Evolutionary conservation across 1,284 basidiomycete species (phyloP).

Genomic region (Hymenochaete sp.): DNA sequence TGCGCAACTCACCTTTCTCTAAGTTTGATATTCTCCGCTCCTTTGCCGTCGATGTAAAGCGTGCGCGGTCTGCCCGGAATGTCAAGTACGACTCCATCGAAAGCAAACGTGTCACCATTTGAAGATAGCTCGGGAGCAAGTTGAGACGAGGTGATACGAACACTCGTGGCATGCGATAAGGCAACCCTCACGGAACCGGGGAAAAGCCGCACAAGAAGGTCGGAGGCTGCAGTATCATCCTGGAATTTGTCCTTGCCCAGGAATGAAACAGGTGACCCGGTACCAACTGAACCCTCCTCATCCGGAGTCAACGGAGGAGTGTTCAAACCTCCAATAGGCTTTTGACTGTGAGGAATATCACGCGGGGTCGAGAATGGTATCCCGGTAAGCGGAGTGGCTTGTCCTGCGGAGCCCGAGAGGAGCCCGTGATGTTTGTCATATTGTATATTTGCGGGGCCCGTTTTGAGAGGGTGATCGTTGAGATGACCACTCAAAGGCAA

Average conservation of each 20-base stretch:
- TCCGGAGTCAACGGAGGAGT: slow-evolving; percentile 65
- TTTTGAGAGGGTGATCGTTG: background rate
- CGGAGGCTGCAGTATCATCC: slow-evolving; percentile 40
- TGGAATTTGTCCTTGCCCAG: background rate
- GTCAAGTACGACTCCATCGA: slow-evolving; percentile 69
- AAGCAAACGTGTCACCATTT: slow-evolving; percentile 30
- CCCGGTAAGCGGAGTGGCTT: background rate
- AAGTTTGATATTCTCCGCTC: slow-evolving; percentile 63
- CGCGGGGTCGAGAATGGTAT: slow-evolving; percentile 11
- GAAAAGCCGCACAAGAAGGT: slow-evolving; percentile 69
- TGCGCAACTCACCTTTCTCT: slow-evolving; percentile 76
- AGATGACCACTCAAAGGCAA: no score
- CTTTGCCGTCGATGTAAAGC: slow-evolving; percentile 74
- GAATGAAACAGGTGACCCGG: slow-evolving; percentile 20
- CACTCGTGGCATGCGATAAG: slow-evolving; percentile 60
- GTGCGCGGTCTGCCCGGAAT: slow-evolving; percentile 63
- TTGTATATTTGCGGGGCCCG: background rate
- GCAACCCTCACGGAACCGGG: slow-evolving; percentile 52
- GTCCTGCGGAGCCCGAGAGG: slow-evolving; percentile 21
- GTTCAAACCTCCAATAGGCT: no score
- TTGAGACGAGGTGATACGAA: slow-evolving; percentile 59
- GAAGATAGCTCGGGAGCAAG: slow-evolving; percentile 30
- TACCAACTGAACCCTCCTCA: slow-evolving; percentile 18
- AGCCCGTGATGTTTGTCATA: background rate
- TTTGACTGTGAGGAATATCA: slow-evolving; percentile 10